Conservation (phyloP, 371 early-diverging fungal species). For the Parasitella parasitica region DNA sequence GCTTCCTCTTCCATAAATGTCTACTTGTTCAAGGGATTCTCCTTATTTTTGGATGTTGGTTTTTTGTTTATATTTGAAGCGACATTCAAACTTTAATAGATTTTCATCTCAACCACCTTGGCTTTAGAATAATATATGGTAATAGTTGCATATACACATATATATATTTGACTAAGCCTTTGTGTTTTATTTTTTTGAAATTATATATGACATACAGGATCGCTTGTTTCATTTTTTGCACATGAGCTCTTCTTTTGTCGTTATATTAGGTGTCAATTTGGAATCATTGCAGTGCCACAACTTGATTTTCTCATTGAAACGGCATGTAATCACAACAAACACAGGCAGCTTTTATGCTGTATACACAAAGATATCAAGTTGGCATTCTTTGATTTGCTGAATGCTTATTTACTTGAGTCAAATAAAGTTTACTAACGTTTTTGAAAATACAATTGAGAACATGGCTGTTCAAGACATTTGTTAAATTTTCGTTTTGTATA, state of each 20-base stretch:
- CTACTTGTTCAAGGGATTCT: not conserved
- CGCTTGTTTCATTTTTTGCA: not conserved
- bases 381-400: not conserved
- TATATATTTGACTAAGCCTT: no score
- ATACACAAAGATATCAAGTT: not conserved
- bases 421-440: no score
- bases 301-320: not conserved
- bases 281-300: not conserved
- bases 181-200: not conserved
- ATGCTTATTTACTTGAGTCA: no score
- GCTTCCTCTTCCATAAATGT: not conserved
- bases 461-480: no score
- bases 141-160: no score
- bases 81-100: no score
- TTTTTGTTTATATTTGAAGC: not conserved
- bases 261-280: not conserved
- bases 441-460: no score
- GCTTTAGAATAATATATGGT: no score
- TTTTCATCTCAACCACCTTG: no score
- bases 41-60: not conserved
- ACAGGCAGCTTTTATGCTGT: not conserved
- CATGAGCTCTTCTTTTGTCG: not conserved
- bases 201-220: not conserved
- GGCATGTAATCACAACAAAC: not conserved
- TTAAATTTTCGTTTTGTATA: no score